Evolutionary conservation across 345 rosid genomes (phyloP).

Genomic region (Syzygium grande): DNA sequence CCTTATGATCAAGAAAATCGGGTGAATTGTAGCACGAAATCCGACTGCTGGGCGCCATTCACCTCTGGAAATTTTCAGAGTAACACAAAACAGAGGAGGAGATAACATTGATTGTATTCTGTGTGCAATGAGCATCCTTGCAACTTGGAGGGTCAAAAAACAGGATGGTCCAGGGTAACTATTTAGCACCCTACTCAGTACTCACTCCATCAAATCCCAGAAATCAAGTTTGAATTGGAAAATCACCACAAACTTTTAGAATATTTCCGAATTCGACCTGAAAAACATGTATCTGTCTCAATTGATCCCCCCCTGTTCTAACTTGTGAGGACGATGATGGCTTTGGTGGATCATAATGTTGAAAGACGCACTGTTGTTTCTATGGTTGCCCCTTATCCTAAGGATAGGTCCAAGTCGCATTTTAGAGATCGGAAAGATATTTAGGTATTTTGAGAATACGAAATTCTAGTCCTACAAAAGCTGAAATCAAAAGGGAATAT

Average conservation of each 20-base stretch:
- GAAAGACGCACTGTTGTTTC: background rate
- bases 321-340: background rate
- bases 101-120: background rate
- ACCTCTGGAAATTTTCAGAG: background rate
- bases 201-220: background rate
- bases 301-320: background rate
- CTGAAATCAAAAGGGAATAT: accelerated
- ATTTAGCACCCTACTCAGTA: background rate
- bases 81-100: background rate
- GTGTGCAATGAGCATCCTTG: background rate
- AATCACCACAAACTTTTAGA: background rate
- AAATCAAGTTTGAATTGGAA: background rate
- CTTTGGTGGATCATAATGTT: background rate
- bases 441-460: background rate
- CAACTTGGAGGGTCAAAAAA: background rate
- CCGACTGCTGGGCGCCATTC: background rate
- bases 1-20: constrained; percentile 52
- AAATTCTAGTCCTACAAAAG: background rate
- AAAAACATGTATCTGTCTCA: background rate
- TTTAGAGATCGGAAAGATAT: background rate
- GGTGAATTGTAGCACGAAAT: background rate
- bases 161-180: background rate
- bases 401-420: background rate
- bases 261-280: background rate
- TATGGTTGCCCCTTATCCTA: background rate